These are phyloP conservation scores for Tranzscheliella williamsii DNA, from an alignment of 1,284 basidiomycete species.

Conservation along the genomic window DNA sequence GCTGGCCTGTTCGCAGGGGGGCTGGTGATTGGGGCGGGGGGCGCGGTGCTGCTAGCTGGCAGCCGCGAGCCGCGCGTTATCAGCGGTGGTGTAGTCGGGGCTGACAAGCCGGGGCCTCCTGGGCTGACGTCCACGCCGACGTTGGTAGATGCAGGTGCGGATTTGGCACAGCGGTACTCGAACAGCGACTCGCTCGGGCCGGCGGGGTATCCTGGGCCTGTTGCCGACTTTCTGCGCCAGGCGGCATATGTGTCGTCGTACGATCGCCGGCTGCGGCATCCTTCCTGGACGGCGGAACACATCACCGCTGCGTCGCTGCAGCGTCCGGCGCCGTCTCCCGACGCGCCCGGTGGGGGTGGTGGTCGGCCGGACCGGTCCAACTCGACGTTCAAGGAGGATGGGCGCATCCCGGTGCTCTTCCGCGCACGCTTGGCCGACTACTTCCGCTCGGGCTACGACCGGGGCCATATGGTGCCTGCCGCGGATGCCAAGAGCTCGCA, in stretches of 20 bases:
- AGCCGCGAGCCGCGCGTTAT: constrained; percentile 5
- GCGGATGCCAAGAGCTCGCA: constrained; percentile 91
- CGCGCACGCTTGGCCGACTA: constrained; percentile 77
- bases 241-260: constrained; percentile 86
- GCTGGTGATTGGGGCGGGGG: constrained; percentile 75
- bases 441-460: constrained; percentile 86
- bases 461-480: constrained; percentile 96
- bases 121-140: constrained; percentile 1
- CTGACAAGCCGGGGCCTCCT: neutral
- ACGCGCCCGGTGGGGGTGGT: constrained; percentile 43
- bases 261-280: constrained; percentile 85
- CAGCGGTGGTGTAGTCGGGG: neutral
- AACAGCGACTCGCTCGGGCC: constrained; percentile 25
- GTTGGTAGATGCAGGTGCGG: constrained; percentile 14
- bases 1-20: constrained; percentile 75
- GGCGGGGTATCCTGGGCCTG: constrained; percentile 68
- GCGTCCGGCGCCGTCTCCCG: constrained; percentile 28
- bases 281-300: constrained; percentile 93
- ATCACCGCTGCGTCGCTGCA: constrained; percentile 71
- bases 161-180: constrained; percentile 4
- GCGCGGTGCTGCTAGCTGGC: constrained; percentile 17
- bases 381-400: constrained; percentile 85
- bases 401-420: constrained; percentile 75
- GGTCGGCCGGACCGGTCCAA: constrained; percentile 63
- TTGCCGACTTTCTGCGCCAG: constrained; percentile 76